A percentile compares a stretch with the other conserved stretches of the same genome.
Evolutionary conservation across 768 basidiomycete genomes (phyloP).

Genomic region (Piloderma croceum): DNA sequence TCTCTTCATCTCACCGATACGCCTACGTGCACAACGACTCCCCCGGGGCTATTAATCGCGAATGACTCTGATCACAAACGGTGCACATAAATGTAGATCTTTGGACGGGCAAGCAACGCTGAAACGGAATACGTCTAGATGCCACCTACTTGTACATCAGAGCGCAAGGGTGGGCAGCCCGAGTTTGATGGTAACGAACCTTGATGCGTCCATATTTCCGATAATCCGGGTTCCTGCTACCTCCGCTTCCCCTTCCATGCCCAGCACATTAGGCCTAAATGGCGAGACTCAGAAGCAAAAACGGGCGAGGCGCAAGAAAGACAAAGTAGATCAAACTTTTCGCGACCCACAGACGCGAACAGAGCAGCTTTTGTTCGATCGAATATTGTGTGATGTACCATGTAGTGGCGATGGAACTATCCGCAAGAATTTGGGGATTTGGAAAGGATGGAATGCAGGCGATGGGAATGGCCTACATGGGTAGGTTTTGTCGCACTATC

Average conservation of each 20-base stretch:
- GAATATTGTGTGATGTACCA: constrained; percentile 94
- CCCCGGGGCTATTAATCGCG: constrained; percentile 84
- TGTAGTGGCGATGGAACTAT: constrained; percentile 97
- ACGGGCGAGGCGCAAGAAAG: too few species aligned
- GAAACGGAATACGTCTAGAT: too few species aligned
- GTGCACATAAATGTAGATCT: too few species aligned
- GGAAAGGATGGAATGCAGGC: constrained; percentile 85
- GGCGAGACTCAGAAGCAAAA: too few species aligned
- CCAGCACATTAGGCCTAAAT: constrained; percentile 10
- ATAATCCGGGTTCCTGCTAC: constrained; percentile 29
- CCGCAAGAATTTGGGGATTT: constrained; percentile 91
- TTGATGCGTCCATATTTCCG: constrained; percentile 88
- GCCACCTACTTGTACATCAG: constrained; percentile 97
- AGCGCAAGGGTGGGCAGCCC: constrained; percentile 91
- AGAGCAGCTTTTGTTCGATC: constrained; percentile 72
- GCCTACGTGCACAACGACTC: constrained; percentile 56
- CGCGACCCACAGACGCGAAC: constrained; percentile 31
- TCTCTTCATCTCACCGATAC: constrained; percentile 81
- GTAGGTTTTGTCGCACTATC: constrained; percentile 35
- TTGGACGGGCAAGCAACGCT: too few species aligned
- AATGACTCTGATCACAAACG: constrained; percentile 94
- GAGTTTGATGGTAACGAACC: constrained; percentile 90
- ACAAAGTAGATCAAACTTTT: too few species aligned
- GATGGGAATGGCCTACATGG: constrained; percentile 89
- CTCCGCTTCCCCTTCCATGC: neutral